Evolutionary conservation across 2,329 filamentous ascomycete genomes (phyloP).

Genomic region (Aspergillus ruber): DNA sequence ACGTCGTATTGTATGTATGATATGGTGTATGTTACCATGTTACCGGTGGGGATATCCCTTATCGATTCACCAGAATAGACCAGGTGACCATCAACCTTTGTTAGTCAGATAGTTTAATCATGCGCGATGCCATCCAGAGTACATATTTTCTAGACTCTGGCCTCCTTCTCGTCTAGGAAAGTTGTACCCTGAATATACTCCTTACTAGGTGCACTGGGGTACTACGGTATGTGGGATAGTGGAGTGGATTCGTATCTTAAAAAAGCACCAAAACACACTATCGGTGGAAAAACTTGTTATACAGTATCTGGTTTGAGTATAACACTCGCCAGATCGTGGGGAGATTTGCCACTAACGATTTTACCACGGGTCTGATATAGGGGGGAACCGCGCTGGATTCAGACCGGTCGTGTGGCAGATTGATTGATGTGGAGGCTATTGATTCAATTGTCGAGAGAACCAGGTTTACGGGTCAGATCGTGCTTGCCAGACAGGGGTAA

Average conservation of each 20-base stretch:
- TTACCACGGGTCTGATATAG: constrained; percentile 11
- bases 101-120: not conserved
- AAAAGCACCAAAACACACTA: not conserved
- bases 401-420: constrained; percentile 10
- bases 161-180: too few relatives aligned
- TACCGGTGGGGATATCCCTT: too few relatives aligned
- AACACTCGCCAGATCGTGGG: constrained; percentile 21
- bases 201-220: too few relatives aligned
- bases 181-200: too few relatives aligned
- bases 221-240: not conserved
- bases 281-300: constrained; percentile 1
- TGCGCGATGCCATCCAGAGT: not conserved
- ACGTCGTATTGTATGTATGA: constrained; percentile 3
- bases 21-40: not conserved
- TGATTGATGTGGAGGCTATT: not conserved
- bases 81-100: not conserved
- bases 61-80: not conserved
- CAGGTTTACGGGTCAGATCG: not conserved
- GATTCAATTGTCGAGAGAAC: not conserved
- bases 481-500: not conserved
- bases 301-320: constrained; percentile 15
- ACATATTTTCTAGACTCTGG: too few relatives aligned
- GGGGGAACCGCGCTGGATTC: not conserved
- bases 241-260: not conserved
- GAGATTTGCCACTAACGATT: constrained; percentile 17